Conservation (phyloP, 352 stramenopile species). For the Pythium coloratum region DNA sequence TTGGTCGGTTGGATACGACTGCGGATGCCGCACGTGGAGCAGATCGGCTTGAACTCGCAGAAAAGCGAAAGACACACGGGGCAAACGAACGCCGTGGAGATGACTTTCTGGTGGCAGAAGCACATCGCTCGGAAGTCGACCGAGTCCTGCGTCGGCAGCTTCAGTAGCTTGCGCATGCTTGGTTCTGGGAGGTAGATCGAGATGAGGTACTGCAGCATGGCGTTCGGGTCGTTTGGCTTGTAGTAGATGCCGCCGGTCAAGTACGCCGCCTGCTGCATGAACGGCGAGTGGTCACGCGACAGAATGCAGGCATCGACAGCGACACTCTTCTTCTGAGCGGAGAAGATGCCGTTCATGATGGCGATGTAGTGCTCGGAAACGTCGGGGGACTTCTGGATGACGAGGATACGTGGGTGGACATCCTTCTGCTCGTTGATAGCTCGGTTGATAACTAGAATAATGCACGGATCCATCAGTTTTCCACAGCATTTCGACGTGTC, state of each 20-base stretch:
- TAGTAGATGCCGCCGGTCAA: constrained; percentile 87
- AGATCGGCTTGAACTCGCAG: constrained; percentile 86
- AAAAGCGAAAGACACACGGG: constrained; percentile 88
- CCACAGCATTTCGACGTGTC: neutral
- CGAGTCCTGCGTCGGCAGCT: constrained; percentile 81
- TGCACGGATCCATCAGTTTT: neutral
- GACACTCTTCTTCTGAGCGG: constrained; percentile 85
- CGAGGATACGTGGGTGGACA: constrained; percentile 75
- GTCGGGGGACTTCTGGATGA: constrained; percentile 82
- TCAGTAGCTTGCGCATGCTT: constrained; percentile 77
- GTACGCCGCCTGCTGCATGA: constrained; percentile 88
- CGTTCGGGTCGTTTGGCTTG: constrained; percentile 67
- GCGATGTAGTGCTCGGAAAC: constrained; percentile 88
- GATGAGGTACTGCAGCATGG: constrained; percentile 83
- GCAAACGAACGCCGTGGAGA: constrained; percentile 83
- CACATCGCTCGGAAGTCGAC: constrained; percentile 90
- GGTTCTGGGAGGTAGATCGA: constrained; percentile 85
- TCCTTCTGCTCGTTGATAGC: constrained; percentile 78
- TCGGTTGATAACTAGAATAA: constrained; percentile 78
- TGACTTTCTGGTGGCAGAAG: constrained; percentile 86
- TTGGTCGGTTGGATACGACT: constrained; percentile 79
- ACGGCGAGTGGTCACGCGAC: constrained; percentile 70
- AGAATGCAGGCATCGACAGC: constrained; percentile 83
- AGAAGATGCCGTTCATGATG: constrained; percentile 91
- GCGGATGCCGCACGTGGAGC: constrained; percentile 85